Conservation (phyloP, 331 rosid genomes). For the Malus hybrid region DNA sequence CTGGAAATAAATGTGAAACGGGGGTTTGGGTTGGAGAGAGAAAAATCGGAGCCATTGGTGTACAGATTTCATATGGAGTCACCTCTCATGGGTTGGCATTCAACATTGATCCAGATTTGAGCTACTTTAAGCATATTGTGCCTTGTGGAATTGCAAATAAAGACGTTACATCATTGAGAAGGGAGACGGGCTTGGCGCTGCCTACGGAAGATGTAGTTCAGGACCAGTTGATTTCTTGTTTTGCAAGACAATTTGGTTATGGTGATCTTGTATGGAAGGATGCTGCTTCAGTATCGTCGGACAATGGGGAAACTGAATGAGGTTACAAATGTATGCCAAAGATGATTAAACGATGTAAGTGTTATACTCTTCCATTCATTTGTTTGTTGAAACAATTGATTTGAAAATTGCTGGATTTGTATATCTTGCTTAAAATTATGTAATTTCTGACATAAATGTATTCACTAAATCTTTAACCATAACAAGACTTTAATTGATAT, state of each 20-base stretch:
- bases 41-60: slow-evolving; percentile 82
- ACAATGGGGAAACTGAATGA: slow-evolving; percentile 27
- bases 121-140: slow-evolving; percentile 58
- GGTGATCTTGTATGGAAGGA: slow-evolving; percentile 41
- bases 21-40: slow-evolving; percentile 84
- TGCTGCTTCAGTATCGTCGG: slow-evolving; percentile 19
- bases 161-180: slow-evolving; percentile 69
- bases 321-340: neutral
- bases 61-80: slow-evolving; percentile 58
- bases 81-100: slow-evolving; percentile 83
- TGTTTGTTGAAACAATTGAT: neutral
- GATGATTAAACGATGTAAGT: neutral
- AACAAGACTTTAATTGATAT: neutral
- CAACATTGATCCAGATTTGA: slow-evolving; percentile 72
- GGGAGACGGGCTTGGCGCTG: slow-evolving; percentile 39
- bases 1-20: slow-evolving; percentile 54
- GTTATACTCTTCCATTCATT: neutral
- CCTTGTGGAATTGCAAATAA: slow-evolving; percentile 76
- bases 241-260: slow-evolving; percentile 55
- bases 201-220: slow-evolving; percentile 49
- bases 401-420: neutral
- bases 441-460: neutral
- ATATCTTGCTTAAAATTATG: neutral
- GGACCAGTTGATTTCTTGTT: slow-evolving; percentile 65
- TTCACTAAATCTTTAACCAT: neutral